Evolutionary conservation across 163 green algal genomes (phyloP), one percentile per base, ranked within the genome.

Genomic region (Chlamydomonas reinhardtii): DNA sequence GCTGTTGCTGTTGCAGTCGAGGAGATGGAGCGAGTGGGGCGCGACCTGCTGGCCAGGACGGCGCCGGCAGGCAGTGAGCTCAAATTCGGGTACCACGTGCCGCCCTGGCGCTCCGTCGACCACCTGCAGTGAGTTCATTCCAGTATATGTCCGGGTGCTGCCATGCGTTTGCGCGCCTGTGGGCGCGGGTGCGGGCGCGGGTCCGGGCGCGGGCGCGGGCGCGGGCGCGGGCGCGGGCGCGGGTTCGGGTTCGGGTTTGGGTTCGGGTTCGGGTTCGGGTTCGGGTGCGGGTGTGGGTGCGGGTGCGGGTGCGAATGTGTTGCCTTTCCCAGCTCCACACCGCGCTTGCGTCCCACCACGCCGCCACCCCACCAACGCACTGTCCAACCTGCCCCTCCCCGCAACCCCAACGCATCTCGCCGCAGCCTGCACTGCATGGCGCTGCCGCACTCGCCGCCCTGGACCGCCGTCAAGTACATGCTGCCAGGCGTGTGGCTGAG

Each of bases 31-130:
- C 61, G 74, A 14, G 48, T 73, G 3, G 85, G 81, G 24, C 16
- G 74, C 43, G 11, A 64, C 29, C 65, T 82, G 31, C 75, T 89
- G 66, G 37, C 17, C 16, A 69, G 1, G 69, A 34, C 52, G 34
- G 29, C 89, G 52, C 73, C 84, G 19, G 37, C 73, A 19, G 73
- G 59, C 31, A 35, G 9, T 73, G 32, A n/a, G 34, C 66, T 65
- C 31, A 73, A 84, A 39, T 73, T 92, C 54, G 89, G 89, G 20
- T 90, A 90, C 70, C 89, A 92, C 69, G 32, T 62, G 14, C 74
- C 84, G 16, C 84, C 89, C 35, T 90, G 84, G 31, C 72, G 86
- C 31, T 89, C 77, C 29, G 70, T 92, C 12, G 68, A 77, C n/a
- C 89, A 92, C 73, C 35, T 90, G 25, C 88, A 92, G 86, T 85